A percentile compares a stretch with the other conserved stretches of the same genome.
These are phyloP conservation scores for Metschnikowia similis DNA, from an alignment of 805 yeast species.

Conservation along the genomic window DNA sequence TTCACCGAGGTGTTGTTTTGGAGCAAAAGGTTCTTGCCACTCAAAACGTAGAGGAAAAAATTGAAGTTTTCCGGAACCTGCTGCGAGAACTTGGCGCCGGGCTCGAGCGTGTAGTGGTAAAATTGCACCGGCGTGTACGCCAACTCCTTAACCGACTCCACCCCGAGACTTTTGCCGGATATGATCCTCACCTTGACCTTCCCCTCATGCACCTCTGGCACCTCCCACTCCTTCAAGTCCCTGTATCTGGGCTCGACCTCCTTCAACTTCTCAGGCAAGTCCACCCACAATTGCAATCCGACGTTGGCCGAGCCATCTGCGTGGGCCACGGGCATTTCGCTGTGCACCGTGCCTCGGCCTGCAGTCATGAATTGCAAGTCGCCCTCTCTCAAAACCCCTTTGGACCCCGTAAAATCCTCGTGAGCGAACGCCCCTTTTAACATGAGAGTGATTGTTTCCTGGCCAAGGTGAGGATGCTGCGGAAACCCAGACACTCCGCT, in stretches of 20 bases:
- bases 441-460: conserved; percentile 71
- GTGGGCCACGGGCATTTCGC: conserved; percentile 73
- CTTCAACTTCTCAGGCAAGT: conserved; percentile 17
- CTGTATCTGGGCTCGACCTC: conserved; percentile 67
- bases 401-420: conserved; percentile 84
- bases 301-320: conserved; percentile 23
- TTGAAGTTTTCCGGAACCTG: conserved; percentile 57
- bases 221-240: conserved; percentile 64
- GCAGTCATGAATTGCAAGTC: conserved; percentile 95
- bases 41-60: conserved; percentile 62
- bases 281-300: conserved; percentile 77
- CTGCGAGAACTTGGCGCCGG: conserved; percentile 64
- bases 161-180: conserved; percentile 72
- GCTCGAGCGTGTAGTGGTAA: conserved; percentile 57
- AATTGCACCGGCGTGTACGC: conserved; percentile 81
- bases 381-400: conserved; percentile 72
- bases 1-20: conserved; percentile 30
- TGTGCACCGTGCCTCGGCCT: conserved; percentile 80
- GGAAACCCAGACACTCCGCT: conserved; percentile 71
- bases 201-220: conserved; percentile 64
- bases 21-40: conserved; percentile 52
- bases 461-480: conserved; percentile 81
- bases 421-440: conserved; percentile 68
- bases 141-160: conserved; percentile 65
- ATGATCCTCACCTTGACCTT: conserved; percentile 66